Evolutionary conservation across 2,329 filamentous ascomycete species (phyloP), one percentile per base, ranked within the genome.

Genomic region (Bipolaris oryzae): DNA sequence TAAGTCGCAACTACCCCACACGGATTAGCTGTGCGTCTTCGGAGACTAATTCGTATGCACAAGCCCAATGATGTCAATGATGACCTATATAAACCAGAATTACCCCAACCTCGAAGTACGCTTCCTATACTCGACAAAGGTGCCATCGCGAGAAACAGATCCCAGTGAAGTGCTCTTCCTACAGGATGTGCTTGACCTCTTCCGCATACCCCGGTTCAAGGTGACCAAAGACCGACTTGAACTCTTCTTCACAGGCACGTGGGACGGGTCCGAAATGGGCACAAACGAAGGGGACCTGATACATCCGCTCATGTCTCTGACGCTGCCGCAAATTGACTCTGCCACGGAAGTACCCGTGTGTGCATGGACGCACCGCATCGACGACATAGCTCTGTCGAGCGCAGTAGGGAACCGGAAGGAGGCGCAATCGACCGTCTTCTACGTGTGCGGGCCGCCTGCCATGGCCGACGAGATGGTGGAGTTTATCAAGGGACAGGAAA

Each of bases 51-150:
- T 18, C 15, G 28, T n/a, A 39, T 25, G 52, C 60, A 38, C 34
- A 28, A 86, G 84, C 67, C 91, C 91, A 0, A 77, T 94, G 5
- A 84, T 92, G 53, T 91, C 89, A 52, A 94, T 94, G 73, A 77
- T 92, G 46, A 81, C 84, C 15, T 82, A 84, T 58, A 78, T 92
- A 6, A 80, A 80, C 21, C 76, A 83, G 63, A 77, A 77, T 16
- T 66, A 72, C 35, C 62, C 69, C 55, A 68, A 64, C 50, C 77
- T 74, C 28, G 66, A 73, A 53, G 82, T 91, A 15, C 78, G 81
- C 39, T 80, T 92, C 55, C 64, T 93, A 31, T 93, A 93, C 72
- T 84, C 84, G 3, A 84, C 79, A 16, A 84, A 82, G 60, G 64
- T 74, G 5, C 70, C 73, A 7, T 71, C 67, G 20, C 61, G 60